Evolutionary conservation across 768 basidiomycete species (phyloP).

Genomic region (Lactarius akahatsu): DNA sequence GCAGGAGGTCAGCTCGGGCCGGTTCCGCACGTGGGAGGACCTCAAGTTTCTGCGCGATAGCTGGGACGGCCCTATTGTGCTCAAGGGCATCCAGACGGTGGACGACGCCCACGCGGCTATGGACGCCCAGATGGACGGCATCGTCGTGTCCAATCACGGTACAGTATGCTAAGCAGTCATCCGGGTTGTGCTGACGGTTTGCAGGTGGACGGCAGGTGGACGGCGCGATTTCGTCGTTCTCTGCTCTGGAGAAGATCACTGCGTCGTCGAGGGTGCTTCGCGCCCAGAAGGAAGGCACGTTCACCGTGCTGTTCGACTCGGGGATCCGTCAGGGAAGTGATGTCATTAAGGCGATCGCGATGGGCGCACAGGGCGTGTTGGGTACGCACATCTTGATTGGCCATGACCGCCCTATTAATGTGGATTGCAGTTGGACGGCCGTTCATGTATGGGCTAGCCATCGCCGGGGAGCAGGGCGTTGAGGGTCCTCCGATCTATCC

Average conservation of each 20-base stretch:
- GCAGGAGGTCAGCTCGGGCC: slow-evolving; percentile 59
- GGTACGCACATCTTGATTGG: slow-evolving; percentile 43
- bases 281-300: slow-evolving; percentile 57
- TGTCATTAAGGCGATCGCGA: slow-evolving; percentile 78
- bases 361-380: slow-evolving; percentile 81
- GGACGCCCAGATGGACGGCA: slow-evolving; percentile 63
- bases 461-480: slow-evolving; percentile 71
- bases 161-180: slow-evolving; percentile 24
- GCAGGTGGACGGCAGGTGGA: slow-evolving; percentile 71
- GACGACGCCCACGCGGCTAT: slow-evolving; percentile 71
- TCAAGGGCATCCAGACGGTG: slow-evolving; percentile 75
- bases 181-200: not conserved
- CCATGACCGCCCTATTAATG: not conserved
- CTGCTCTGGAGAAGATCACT: slow-evolving; percentile 67
- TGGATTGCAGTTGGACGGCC: slow-evolving; percentile 59
- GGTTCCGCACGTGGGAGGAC: slow-evolving; percentile 69
- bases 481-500: slow-evolving; percentile 66
- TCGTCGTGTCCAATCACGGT: slow-evolving; percentile 83
- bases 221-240: slow-evolving; percentile 71
- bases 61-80: slow-evolving; percentile 79
- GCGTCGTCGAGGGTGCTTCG: slow-evolving; percentile 55
- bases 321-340: slow-evolving; percentile 84
- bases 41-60: slow-evolving; percentile 63
- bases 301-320: slow-evolving; percentile 75
- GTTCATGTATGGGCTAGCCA: slow-evolving; percentile 68